Conservation (phyloP, 768 basidiomycete genomes). For the Termitomyces sp. region DNA sequence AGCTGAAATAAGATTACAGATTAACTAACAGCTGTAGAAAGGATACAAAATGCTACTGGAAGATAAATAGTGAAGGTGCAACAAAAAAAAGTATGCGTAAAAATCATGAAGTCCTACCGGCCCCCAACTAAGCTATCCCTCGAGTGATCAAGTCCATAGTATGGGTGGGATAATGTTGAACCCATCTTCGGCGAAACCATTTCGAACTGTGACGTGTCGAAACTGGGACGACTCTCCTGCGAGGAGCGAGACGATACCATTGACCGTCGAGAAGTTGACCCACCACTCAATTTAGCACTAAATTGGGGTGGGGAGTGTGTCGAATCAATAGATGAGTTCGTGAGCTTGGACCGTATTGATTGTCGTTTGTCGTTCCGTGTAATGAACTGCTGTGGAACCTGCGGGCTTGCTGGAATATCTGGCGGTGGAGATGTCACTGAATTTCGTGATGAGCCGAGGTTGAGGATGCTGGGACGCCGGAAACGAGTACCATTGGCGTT, state of each 20-base stretch:
- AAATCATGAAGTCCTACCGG: neutral
- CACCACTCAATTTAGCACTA: conserved; percentile 17
- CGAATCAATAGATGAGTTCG: conserved; percentile 31
- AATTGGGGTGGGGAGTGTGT: conserved; percentile 24
- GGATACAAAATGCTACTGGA: neutral
- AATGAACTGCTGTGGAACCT: conserved; percentile 50
- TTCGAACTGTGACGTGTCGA: conserved; percentile 68
- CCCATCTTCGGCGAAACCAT: conserved; percentile 52
- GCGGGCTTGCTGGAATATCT: conserved; percentile 64
- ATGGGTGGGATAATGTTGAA: conserved; percentile 51
- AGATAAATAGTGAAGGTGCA: neutral
- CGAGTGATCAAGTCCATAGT: conserved; percentile 45
- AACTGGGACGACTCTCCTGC: conserved; percentile 44
- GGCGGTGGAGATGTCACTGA: conserved; percentile 27
- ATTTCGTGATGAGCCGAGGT: conserved; percentile 34
- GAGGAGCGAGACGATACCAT: conserved; percentile 41
- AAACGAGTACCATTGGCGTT: conserved; percentile 25
- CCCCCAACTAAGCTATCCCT: conserved; percentile 14
- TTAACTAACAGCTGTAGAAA: neutral
- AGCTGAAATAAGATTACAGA: conserved; percentile 1
- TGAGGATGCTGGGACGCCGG: conserved; percentile 48
- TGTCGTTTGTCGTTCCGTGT: conserved; percentile 21
- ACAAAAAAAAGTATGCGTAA: neutral
- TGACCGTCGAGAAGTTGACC: conserved; percentile 31
- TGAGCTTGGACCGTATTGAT: conserved; percentile 28